Base-by-base conservation (phyloP, 164 flowering plant species). In the Annona cherimola region DNA sequence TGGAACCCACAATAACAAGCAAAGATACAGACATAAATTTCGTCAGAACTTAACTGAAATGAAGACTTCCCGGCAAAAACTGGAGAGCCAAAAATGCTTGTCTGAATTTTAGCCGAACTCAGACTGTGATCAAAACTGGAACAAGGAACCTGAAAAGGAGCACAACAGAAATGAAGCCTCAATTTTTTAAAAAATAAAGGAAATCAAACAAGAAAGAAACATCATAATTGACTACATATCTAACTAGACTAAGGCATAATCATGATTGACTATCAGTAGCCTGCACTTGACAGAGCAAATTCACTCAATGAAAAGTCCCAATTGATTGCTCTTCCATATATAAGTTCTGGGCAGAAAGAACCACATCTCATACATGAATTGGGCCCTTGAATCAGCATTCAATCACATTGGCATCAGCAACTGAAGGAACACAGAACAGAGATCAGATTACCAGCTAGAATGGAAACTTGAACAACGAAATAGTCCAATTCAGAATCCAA, bases 11-110 rank as follows among this genome's bases (percentile, higher is more conserved):
- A 68, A 40, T 9, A 46, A n/a, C 42, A 45, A 45, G 39, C 55
- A 44, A 43, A 5, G 14, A 11, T 20, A 20, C 6, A 42, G 44
- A 66, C 35, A 5, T n/a, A 66, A 66, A 19, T 11, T 4, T 14
- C 14, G 40, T 9, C 0, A 65, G 6, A 11, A 41, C 74, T 64
- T 66, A 71, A 72, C 75, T 73, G 75, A 60, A 66, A 41, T 4
- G 44, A 59, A 39, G 71, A 45, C 71, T 40, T 67, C 57, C 66
- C 66, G 5, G 26, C 18, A 12, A 11, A 5, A 66, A 67, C 61
- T 5, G 75, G 45, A 45, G 74, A 60, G 44, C 75, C 75, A 61
- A 73, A 73, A 73, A 61, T 42, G 19, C 43, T 45, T 4, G 65
- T 12, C 71, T 14, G 44, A 16, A 59, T 44, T 39, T 50, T n/a